These are phyloP conservation scores for Sedum album DNA, from an alignment of 164 flowering plant genomes.

Conservation along the genomic window DNA sequence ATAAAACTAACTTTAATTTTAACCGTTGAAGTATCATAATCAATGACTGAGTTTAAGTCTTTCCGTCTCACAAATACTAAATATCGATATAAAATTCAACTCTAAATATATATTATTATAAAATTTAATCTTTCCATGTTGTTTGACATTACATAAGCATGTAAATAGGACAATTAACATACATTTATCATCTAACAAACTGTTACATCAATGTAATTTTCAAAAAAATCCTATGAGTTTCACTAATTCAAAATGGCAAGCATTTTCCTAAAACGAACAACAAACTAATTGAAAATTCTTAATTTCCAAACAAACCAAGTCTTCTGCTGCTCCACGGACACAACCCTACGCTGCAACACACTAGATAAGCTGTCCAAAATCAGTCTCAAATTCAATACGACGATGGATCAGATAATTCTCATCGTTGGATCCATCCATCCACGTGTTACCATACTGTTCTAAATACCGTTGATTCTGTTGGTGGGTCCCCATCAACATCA, in stretches of 20 bases:
- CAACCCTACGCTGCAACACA: background rate
- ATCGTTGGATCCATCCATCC: too few relatives aligned
- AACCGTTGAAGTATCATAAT: too few relatives aligned
- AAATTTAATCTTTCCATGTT: too few relatives aligned
- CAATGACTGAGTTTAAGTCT: too few relatives aligned
- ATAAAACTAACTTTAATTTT: too few relatives aligned
- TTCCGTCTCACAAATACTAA: too few relatives aligned
- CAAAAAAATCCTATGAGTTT: background rate
- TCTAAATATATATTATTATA: too few relatives aligned
- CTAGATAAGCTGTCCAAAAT: conserved; percentile 4
- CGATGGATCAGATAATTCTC: too few relatives aligned
- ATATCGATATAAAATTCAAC: too few relatives aligned
- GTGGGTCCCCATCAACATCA: background rate
- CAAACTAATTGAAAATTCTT: background rate
- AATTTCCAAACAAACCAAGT: background rate
- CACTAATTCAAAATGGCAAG: background rate
- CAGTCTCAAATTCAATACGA: background rate
- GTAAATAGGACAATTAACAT: too few relatives aligned
- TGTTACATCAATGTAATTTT: background rate
- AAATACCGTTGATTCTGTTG: background rate
- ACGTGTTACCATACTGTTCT: background rate
- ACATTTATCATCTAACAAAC: background rate
- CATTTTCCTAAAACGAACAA: too few relatives aligned
- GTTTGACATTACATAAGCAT: too few relatives aligned
- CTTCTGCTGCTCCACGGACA: background rate